These are phyloP conservation scores for Coprinopsis strossmayeri DNA, from an alignment of 768 basidiomycete species.

Conservation along the genomic window DNA sequence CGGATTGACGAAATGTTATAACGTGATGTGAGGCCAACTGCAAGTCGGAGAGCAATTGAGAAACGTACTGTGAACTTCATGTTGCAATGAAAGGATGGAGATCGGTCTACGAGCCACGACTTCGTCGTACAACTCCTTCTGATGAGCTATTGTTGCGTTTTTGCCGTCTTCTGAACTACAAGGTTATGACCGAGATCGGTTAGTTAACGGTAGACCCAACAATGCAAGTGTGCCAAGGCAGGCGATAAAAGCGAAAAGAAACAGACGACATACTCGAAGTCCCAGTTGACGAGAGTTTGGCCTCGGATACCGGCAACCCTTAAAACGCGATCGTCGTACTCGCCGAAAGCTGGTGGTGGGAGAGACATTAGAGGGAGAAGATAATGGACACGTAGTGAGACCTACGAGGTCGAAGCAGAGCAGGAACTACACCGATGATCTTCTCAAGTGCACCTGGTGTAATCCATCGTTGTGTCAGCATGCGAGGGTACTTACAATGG, in stretches of 20 bases:
- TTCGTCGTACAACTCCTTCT: constrained; percentile 24
- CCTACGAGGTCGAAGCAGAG: constrained; percentile 43
- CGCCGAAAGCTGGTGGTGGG: constrained; percentile 34
- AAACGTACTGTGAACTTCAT: constrained; percentile 32
- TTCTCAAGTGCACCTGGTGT: constrained; percentile 16
- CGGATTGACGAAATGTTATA: not conserved
- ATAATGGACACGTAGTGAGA: not conserved
- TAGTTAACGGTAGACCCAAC: no score
- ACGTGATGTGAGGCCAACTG: not conserved
- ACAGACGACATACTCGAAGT: constrained; percentile 25
- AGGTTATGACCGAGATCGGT: no score
- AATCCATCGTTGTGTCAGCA: no score
- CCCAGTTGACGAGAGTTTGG: constrained; percentile 33
- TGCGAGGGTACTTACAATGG: no score
- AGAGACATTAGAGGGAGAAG: not conserved
- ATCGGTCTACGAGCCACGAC: constrained; percentile 22
- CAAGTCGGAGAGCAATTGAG: not conserved
- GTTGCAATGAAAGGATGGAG: constrained; percentile 35
- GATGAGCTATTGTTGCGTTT: constrained; percentile 26
- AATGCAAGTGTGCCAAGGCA: no score
- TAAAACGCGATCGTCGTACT: constrained; percentile 40
- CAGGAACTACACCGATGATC: constrained; percentile 36
- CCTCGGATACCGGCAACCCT: constrained; percentile 28
- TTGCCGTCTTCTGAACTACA: no score
- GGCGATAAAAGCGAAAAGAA: not conserved